These are phyloP conservation scores for Arbutus unedo DNA, from an alignment of 148 eudicot species.

Conservation along the genomic window DNA sequence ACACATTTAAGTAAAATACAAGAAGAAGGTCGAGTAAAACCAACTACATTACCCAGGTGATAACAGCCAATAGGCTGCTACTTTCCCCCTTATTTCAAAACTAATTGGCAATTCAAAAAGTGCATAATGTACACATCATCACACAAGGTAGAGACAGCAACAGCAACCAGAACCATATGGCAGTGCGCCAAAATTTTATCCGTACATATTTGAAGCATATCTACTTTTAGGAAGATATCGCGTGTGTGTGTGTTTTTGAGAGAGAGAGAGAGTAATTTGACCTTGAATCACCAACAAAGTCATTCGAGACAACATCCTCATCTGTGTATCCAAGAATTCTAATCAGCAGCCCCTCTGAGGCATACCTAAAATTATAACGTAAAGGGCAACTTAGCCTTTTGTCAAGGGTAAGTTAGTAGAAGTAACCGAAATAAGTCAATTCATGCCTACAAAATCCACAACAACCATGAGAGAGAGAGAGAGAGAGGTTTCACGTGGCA, in stretches of 20 bases:
- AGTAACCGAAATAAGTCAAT: not conserved
- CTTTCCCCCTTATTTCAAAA: not conserved
- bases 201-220: not conserved
- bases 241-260: no score
- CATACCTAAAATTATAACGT: constrained; percentile 42
- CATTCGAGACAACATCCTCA: constrained; percentile 95
- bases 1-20: not conserved
- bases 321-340: constrained; percentile 98
- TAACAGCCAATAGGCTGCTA: not conserved
- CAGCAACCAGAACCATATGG: not conserved
- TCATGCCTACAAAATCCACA: not conserved
- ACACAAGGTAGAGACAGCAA: not conserved
- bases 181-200: not conserved
- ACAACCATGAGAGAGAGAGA: not conserved
- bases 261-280: constrained; percentile 17
- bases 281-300: constrained; percentile 93
- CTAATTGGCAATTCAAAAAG: not conserved
- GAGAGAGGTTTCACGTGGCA: not conserved
- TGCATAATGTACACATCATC: not conserved
- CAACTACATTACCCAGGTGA: not conserved
- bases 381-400: not conserved
- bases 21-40: not conserved
- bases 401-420: not conserved
- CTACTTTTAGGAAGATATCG: not conserved
- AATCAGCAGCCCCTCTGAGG: constrained; percentile 79